Percentiles rank a stretch among this genome's conserved stretches.
Evolutionary conservation across 2,329 filamentous ascomycete species (phyloP).

Genomic region (Pleoardoris graminearum): DNA sequence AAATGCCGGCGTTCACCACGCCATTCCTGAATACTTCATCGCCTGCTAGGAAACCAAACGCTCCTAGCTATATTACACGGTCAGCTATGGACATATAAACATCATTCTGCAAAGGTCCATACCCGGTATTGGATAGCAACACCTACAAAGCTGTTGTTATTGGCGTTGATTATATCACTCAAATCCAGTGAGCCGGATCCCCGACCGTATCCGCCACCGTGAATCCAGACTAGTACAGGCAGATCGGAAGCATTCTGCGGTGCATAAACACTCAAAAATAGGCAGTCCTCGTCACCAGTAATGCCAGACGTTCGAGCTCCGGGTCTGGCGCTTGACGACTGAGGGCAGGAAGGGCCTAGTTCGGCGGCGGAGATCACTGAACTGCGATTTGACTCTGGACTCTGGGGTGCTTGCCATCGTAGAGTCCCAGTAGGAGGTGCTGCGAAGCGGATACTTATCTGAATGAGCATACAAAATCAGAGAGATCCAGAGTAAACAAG

Average conservation of each 20-base stretch:
- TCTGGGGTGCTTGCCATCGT: constrained; percentile 24
- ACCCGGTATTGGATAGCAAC: constrained; percentile 56
- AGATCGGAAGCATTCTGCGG: constrained; percentile 27
- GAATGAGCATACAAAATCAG: background rate
- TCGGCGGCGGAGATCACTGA: constrained; percentile 6
- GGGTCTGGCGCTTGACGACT: constrained; percentile 1
- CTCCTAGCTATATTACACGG: constrained; percentile 42
- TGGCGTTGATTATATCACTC: constrained; percentile 49
- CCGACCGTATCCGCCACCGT: constrained; percentile 41
- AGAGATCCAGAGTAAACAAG: background rate
- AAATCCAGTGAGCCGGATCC: constrained; percentile 46
- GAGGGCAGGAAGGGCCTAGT: constrained; percentile 8
- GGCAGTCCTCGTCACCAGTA: constrained; percentile 35
- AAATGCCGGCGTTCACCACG: constrained; percentile 45
- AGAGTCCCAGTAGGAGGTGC: constrained; percentile 21
- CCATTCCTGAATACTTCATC: constrained; percentile 45
- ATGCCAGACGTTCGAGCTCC: background rate
- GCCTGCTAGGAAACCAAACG: constrained; percentile 50
- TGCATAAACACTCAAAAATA: constrained; percentile 44
- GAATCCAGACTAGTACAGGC: constrained; percentile 38
- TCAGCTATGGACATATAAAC: background rate
- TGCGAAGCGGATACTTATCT: constrained; percentile 25
- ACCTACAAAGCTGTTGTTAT: constrained; percentile 52
- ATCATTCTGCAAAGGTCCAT: background rate
- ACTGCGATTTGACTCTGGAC: constrained; percentile 15